Conservation (phyloP, 2,329 filamentous ascomycete species). For the Shiraia bambusicola region DNA sequence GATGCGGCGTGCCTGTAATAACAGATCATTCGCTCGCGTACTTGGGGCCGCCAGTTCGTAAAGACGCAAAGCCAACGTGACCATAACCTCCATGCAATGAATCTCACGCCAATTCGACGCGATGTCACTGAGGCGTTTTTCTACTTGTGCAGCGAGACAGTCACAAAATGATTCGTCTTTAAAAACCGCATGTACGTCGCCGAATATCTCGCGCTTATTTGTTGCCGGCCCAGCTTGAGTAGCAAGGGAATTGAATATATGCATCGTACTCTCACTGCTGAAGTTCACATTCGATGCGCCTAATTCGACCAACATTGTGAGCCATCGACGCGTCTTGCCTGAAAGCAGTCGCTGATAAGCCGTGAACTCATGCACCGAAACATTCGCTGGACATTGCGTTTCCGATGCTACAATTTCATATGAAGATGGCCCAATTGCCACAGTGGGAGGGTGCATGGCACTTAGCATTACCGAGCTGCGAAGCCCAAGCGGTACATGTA, state of each 20-base stretch:
- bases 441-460: conserved; percentile 17
- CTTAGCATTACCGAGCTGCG: conserved; percentile 31
- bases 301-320: conserved; percentile 51
- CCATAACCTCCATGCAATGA: conserved; percentile 57
- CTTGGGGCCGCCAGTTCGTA: conserved; percentile 30
- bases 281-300: conserved; percentile 60
- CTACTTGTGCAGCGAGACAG: conserved; percentile 50
- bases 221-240: conserved; percentile 57
- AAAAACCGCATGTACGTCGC: conserved; percentile 54
- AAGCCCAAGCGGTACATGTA: conserved; percentile 18
- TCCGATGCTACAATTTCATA: conserved; percentile 56
- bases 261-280: conserved; percentile 52
- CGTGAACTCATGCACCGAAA: conserved; percentile 55
- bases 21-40: conserved; percentile 23
- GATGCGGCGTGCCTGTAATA: conserved; percentile 47
- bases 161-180: conserved; percentile 52
- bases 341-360: conserved; percentile 52
- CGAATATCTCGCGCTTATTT: conserved; percentile 29
- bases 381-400: conserved; percentile 46
- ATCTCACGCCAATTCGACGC: conserved; percentile 59
- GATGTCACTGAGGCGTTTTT: conserved; percentile 48
- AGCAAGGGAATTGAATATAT: conserved; percentile 54
- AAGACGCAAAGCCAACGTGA: conserved; percentile 52
- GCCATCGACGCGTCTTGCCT: conserved; percentile 50
- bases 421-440: conserved; percentile 48